Percentiles rank a stretch among this genome's conserved stretches.
These are phyloP conservation scores for Suillus placidus DNA, from an alignment of 768 basidiomycete genomes.

Conservation along the genomic window DNA sequence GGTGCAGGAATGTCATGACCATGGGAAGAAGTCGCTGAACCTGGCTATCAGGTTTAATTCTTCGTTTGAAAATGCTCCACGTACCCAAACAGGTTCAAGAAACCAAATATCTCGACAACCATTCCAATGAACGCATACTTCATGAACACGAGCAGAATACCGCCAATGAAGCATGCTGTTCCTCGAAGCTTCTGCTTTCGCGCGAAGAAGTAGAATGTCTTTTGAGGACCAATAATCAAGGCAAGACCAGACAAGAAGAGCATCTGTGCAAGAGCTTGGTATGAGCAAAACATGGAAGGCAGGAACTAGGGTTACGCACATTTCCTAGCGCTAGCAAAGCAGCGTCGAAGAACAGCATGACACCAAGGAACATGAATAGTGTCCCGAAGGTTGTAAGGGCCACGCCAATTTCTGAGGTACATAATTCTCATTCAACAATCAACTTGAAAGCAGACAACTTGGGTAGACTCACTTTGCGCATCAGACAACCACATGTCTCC, in stretches of 20 bases:
- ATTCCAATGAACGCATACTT: conserved; percentile 96
- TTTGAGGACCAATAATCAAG: conserved; percentile 94
- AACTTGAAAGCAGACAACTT: neutral
- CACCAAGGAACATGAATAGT: conserved; percentile 94
- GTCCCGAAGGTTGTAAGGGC: conserved; percentile 94
- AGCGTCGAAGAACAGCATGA: conserved; percentile 96
- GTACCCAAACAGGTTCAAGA: conserved; percentile 96
- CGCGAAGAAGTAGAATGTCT: conserved; percentile 98
- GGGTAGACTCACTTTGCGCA: conserved; percentile 43
- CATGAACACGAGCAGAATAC: conserved; percentile 89
- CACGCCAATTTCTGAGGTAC: conserved; percentile 83
- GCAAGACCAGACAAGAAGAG: conserved; percentile 94
- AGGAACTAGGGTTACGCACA: conserved; percentile 47
- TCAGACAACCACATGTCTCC: conserved; percentile 55
- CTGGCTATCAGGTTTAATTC: neutral
- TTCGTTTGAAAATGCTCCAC: conserved; percentile 12
- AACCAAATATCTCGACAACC: conserved; percentile 93
- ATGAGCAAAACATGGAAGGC: conserved; percentile 8
- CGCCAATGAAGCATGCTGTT: conserved; percentile 84
- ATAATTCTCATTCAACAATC: conserved; percentile 18
- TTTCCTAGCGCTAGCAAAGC: conserved; percentile 96
- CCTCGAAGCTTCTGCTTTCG: conserved; percentile 94
- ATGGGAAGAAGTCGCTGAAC: conserved; percentile 96
- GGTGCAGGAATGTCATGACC: conserved; percentile 93
- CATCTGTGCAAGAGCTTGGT: conserved; percentile 56